phyloP scores from a whole-genome alignment of 2,329 filamentous ascomycete genomes.

The Aureobasidium subglaciale region DNA sequence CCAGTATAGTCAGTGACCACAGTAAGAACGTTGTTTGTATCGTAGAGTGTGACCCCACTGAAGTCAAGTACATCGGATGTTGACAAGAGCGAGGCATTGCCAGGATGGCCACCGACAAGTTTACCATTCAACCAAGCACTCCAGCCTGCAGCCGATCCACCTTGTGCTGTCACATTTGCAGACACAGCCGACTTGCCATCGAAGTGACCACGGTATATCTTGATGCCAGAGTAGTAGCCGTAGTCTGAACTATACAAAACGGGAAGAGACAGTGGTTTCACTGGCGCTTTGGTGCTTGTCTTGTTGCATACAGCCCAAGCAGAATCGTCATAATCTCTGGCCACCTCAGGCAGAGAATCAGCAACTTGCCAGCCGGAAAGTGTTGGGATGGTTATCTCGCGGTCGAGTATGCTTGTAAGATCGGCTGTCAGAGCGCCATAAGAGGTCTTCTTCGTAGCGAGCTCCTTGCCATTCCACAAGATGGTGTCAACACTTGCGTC shows the following conservation, averaged over 20 bases:
- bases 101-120: constrained; percentile 50
- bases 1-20: constrained; percentile 56
- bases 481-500: constrained; percentile 29
- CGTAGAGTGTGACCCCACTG: constrained; percentile 37
- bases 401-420: constrained; percentile 22
- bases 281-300: constrained; percentile 28
- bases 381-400: constrained; percentile 32
- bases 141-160: constrained; percentile 48
- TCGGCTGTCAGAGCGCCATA: constrained; percentile 32
- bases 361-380: constrained; percentile 41
- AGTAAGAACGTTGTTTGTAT: constrained; percentile 42
- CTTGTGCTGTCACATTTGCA: constrained; percentile 41
- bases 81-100: constrained; percentile 37
- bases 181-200: constrained; percentile 33
- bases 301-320: constrained; percentile 39
- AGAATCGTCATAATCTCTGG: constrained; percentile 38
- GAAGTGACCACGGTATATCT: constrained; percentile 37
- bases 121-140: constrained; percentile 52
- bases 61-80: constrained; percentile 44
- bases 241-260: constrained; percentile 38
- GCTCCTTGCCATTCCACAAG: constrained; percentile 32
- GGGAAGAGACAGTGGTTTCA: constrained; percentile 32
- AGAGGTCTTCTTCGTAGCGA: constrained; percentile 27
- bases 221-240: constrained; percentile 35
- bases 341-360: constrained; percentile 45